These are phyloP conservation scores for Cucurbita maxima DNA, from an alignment of 306 rosid genomes.

Conservation along the genomic window DNA sequence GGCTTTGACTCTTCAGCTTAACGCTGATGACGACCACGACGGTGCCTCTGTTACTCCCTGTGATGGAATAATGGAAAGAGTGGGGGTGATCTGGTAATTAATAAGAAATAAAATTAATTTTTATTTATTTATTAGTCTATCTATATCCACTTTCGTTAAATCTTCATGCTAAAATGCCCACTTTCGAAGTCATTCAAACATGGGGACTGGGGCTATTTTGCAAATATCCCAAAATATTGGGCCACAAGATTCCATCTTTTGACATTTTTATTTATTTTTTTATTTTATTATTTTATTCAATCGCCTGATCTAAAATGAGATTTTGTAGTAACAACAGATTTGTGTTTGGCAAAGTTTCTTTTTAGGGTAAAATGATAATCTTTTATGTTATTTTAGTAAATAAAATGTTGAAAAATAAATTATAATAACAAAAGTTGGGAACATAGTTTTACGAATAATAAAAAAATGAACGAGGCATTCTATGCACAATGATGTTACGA, in stretches of 20 bases:
- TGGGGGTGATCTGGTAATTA: slow-evolving; percentile 33
- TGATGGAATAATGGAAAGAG: slow-evolving; percentile 21
- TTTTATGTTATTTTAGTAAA: neutral
- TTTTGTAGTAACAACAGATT: too few species aligned
- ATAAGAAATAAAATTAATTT: neutral
- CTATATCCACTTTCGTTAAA: neutral
- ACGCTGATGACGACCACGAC: slow-evolving; percentile 40
- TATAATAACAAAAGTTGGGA: neutral
- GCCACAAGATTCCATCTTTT: neutral
- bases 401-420: neutral
- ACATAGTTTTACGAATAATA: neutral
- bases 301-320: too few species aligned
- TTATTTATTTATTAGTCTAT: neutral
- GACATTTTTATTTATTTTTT: neutral
- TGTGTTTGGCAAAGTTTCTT: neutral
- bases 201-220: neutral
- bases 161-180: slow-evolving; percentile 1
- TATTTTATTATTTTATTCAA: too few species aligned
- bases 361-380: neutral
- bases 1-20: slow-evolving; percentile 47
- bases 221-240: neutral
- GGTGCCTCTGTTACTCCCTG: slow-evolving; percentile 30
- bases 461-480: neutral
- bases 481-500: neutral
- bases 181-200: neutral